These are phyloP conservation scores for Stachybotrys chartarum DNA, from an alignment of 2,329 filamentous ascomycete genomes.

Conservation along the genomic window DNA sequence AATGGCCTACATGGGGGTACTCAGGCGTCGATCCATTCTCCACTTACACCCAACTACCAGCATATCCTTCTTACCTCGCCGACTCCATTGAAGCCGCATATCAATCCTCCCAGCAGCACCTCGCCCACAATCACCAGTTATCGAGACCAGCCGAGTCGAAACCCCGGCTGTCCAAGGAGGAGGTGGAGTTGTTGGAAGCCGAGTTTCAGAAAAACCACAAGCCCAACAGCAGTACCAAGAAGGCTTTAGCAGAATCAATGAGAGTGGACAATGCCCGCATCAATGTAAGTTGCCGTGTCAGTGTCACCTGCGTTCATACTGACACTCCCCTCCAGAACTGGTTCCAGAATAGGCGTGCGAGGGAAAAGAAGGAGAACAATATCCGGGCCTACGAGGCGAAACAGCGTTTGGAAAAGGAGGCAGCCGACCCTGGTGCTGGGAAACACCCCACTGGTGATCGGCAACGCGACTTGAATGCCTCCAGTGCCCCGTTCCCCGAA, in stretches of 20 bases:
- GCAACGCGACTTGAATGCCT: slow-evolving; percentile 29
- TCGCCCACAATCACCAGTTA: slow-evolving; percentile 29
- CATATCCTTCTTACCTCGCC: slow-evolving; percentile 26
- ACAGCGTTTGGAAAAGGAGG: slow-evolving; percentile 27
- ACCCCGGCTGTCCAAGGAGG: slow-evolving; percentile 49
- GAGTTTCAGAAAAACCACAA: slow-evolving; percentile 60
- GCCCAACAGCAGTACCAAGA: slow-evolving; percentile 55
- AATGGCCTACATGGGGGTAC: slow-evolving; percentile 29
- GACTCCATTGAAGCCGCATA: slow-evolving; percentile 30
- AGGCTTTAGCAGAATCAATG: slow-evolving; percentile 53
- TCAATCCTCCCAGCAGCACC: slow-evolving; percentile 26
- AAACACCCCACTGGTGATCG: slow-evolving; percentile 20
- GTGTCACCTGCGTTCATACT: slow-evolving; percentile 10
- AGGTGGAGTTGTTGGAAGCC: slow-evolving; percentile 51
- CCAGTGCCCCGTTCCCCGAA: slow-evolving; percentile 31
- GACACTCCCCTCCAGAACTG: slow-evolving; percentile 47
- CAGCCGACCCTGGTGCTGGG: slow-evolving; percentile 12
- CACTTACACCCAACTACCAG: slow-evolving; percentile 23
- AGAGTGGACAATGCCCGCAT: slow-evolving; percentile 57
- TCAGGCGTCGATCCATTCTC: slow-evolving; percentile 19
- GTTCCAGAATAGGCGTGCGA: slow-evolving; percentile 61
- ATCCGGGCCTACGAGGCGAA: slow-evolving; percentile 32
- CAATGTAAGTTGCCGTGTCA: slow-evolving; percentile 38
- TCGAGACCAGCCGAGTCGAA: slow-evolving; percentile 40
- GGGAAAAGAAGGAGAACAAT: slow-evolving; percentile 58